These are phyloP conservation scores for Aureobasidium sp. DNA, from an alignment of 2,329 filamentous ascomycete species.

Conservation along the genomic window DNA sequence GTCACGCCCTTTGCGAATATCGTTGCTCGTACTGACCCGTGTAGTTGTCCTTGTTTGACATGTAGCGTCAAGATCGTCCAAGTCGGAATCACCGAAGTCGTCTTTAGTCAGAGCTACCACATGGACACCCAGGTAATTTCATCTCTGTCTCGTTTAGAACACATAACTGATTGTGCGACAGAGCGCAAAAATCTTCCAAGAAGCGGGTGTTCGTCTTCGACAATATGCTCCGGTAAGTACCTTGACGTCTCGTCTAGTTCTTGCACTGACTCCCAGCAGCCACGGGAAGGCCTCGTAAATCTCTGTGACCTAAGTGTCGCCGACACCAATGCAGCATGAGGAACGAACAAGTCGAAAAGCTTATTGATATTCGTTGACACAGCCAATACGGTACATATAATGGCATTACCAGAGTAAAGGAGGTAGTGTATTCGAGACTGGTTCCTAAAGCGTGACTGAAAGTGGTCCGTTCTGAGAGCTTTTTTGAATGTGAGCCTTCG, in stretches of 20 bases:
- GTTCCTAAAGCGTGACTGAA: constrained; percentile 7
- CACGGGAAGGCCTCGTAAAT: constrained; percentile 30
- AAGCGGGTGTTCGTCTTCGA: constrained; percentile 75
- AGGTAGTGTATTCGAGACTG: background rate
- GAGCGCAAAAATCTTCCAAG: constrained; percentile 72
- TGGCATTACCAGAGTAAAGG: background rate
- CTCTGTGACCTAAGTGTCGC: constrained; percentile 17
- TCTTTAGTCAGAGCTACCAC: constrained; percentile 88
- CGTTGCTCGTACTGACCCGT: constrained; percentile 70
- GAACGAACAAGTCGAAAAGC: background rate
- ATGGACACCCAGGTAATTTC: constrained; percentile 67
- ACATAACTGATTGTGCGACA: constrained; percentile 25
- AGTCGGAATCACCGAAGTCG: constrained; percentile 90
- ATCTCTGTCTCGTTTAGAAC: background rate
- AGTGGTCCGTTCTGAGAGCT: constrained; percentile 7
- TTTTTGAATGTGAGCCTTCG: constrained; percentile 67
- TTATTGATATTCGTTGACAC: background rate
- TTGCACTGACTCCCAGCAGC: constrained; percentile 16
- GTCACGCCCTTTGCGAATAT: constrained; percentile 49
- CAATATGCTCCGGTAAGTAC: constrained; percentile 76
- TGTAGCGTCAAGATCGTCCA: constrained; percentile 99
- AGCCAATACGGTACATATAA: background rate
- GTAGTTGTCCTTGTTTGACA: constrained; percentile 86
- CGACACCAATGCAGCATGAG: background rate
- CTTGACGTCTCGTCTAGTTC: background rate